Base-by-base conservation (phyloP, 2,329 filamentous ascomycete species). In the Epichloe brachyelytri region DNA sequence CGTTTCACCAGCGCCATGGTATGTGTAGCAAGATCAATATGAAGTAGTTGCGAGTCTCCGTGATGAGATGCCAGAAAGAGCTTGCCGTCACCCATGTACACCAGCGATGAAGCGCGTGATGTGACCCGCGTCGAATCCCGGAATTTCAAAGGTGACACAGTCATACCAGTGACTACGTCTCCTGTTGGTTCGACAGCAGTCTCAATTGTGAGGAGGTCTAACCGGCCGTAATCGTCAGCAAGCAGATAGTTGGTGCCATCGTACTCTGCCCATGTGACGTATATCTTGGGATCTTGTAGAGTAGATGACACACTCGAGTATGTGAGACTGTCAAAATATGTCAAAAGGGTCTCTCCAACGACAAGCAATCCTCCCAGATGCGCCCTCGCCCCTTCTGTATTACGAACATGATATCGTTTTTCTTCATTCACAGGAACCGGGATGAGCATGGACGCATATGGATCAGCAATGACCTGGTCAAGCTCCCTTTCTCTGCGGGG, bases 31-130 rank as follows among this genome's bases (percentile, higher is more conserved):
- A 69, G 55, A 19, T 71, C 76, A 34, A 83, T 73, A 49, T 78
- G 74, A 43, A 93, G 78, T 8, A 97, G 75, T 63, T 96, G 89
- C 1, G 88, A 94, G 65, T 98, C 88, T 37, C 91, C 91, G 59
- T 93, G 86, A 64, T 96, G 90, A 1, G 91, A 96, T 11, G 87
- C 93, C 40, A 98, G 75, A 63, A 95, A 97, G 12, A 96, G 73
- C 45, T 85, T 72, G 0, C 83, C 79, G 39, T 78, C 72, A 30
- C 82, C 82, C 55, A 96, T 74, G 62, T 94, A 93, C 0, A 95
- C 82, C 43, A 98, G 69, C 14, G 76, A 81, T 6, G 83, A 85
- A 10, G 91, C 87, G 57, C 87, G 79, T 14, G 89, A 88, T 0
- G 85, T 90, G 30, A 63, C 57, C 34, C 53, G 54, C 17, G 54